Conservation (phyloP, 306 rosid genomes). For the Quercus variabilis region DNA sequence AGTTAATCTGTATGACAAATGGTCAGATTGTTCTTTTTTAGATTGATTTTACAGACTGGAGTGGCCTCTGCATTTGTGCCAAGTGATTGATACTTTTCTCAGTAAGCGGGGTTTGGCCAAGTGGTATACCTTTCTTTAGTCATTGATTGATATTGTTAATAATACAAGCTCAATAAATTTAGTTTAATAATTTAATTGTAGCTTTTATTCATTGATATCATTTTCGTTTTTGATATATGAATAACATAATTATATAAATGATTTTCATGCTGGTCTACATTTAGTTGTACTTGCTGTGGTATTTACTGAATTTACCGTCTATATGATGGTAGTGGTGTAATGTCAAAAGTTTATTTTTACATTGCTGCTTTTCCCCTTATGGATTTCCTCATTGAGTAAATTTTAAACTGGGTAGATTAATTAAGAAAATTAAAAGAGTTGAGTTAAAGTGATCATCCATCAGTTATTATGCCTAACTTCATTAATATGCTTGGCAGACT, state of each 20-base stretch:
- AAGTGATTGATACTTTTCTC: no score
- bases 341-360: not conserved
- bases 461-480: constrained; percentile 24
- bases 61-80: no score
- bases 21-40: no score
- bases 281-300: not conserved
- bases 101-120: no score
- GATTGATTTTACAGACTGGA: no score
- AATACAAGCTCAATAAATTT: no score
- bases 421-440: not conserved
- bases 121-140: no score
- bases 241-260: not conserved
- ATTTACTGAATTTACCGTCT: not conserved
- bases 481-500: constrained; percentile 60
- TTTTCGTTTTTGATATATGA: not conserved
- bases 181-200: not conserved
- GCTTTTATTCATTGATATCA: not conserved
- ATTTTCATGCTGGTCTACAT: not conserved
- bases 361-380: not conserved
- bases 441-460: not conserved
- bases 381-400: not conserved
- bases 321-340: not conserved
- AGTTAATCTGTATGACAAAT: no score
- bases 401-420: not conserved
- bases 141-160: no score